These are phyloP conservation scores for Coemansia sp. DNA, from an alignment of 192 early-diverging fungal species.

Conservation along the genomic window DNA sequence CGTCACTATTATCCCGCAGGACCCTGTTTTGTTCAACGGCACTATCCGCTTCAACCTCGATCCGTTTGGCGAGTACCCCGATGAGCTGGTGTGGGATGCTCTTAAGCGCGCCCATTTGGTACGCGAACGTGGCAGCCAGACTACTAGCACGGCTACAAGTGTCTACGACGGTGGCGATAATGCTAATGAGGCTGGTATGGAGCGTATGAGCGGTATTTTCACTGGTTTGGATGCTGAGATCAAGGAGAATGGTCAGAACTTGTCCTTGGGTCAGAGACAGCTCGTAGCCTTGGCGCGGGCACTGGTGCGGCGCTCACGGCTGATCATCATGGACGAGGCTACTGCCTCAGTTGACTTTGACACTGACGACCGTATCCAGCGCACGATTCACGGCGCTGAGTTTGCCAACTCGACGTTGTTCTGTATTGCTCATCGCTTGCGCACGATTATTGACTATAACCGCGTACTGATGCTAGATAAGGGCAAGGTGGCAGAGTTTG, in stretches of 20 bases:
- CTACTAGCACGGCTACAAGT: background rate
- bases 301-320: constrained; percentile 61
- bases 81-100: too few relatives aligned
- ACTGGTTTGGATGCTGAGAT: constrained; percentile 71
- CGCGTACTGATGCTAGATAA: constrained; percentile 77
- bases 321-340: constrained; percentile 85
- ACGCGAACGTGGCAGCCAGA: background rate
- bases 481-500: constrained; percentile 80
- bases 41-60: too few relatives aligned
- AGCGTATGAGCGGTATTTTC: constrained; percentile 35
- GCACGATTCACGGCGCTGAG: constrained; percentile 74
- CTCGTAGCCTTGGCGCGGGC: constrained; percentile 75
- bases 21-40: constrained; percentile 65
- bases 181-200: background rate
- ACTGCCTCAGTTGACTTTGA: constrained; percentile 85
- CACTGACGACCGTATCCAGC: constrained; percentile 87
- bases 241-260: constrained; percentile 74
- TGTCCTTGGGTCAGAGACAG: constrained; percentile 76
- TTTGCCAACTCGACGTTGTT: constrained; percentile 76
- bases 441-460: constrained; percentile 84
- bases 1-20: constrained; percentile 90
- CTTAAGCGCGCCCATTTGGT: too few relatives aligned
- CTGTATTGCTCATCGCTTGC: constrained; percentile 85
- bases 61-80: too few relatives aligned
- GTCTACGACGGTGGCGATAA: background rate